These are phyloP conservation scores for Tuber melanosporum DNA, from an alignment of 495 filamentous ascomycete genomes.

Conservation along the genomic window DNA sequence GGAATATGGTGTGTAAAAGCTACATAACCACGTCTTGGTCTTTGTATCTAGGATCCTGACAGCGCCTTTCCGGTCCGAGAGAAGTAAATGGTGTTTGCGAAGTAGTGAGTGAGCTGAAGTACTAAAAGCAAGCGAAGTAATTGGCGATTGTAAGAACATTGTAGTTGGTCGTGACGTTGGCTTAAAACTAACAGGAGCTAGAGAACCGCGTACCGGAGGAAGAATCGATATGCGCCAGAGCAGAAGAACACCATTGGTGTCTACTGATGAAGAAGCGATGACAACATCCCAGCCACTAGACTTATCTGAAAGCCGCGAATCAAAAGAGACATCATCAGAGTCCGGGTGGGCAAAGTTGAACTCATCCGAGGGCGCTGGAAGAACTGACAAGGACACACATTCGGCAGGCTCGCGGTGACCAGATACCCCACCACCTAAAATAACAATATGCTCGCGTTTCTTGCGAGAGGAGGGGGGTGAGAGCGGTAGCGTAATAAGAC, in stretches of 20 bases:
- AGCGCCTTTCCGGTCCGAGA: slow-evolving; percentile 54
- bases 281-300: slow-evolving; percentile 29
- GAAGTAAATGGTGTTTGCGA: slow-evolving; percentile 52
- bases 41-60: slow-evolving; percentile 48
- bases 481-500: slow-evolving; percentile 56
- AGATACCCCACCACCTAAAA: slow-evolving; percentile 44
- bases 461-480: slow-evolving; percentile 48
- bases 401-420: slow-evolving; percentile 51
- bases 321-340: slow-evolving; percentile 15
- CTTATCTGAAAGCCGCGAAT: slow-evolving; percentile 16
- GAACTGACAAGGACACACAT: slow-evolving; percentile 55
- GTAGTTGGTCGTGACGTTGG: slow-evolving; percentile 39
- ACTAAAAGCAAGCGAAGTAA: slow-evolving; percentile 55
- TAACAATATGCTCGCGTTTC: slow-evolving; percentile 22
- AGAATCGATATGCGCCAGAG: slow-evolving; percentile 45
- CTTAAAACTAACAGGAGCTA: slow-evolving; percentile 32
- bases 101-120: slow-evolving; percentile 52
- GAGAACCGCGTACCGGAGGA: slow-evolving; percentile 44
- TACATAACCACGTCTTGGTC: slow-evolving; percentile 27
- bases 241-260: slow-evolving; percentile 53
- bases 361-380: slow-evolving; percentile 39
- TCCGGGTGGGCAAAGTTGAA: slow-evolving; percentile 22
- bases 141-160: slow-evolving; percentile 50
- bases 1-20: slow-evolving; percentile 34
- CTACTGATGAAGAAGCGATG: slow-evolving; percentile 38